These are phyloP conservation scores for Starmerella potacharoeniae DNA, from an alignment of 805 yeast species.

Conservation along the genomic window DNA sequence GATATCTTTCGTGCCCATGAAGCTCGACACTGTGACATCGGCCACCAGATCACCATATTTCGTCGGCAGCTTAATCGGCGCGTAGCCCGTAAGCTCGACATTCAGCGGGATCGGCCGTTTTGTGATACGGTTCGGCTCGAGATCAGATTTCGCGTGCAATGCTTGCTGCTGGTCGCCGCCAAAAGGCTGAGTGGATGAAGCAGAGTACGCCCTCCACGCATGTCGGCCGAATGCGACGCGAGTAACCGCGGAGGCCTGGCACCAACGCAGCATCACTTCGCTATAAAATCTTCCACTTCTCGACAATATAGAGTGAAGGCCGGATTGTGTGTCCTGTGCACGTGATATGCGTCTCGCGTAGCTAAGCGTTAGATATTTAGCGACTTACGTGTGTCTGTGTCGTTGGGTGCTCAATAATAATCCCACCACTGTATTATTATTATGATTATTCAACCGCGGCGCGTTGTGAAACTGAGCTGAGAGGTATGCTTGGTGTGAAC, in stretches of 20 bases:
- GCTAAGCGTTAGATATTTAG: too few species aligned
- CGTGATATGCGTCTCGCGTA: too few species aligned
- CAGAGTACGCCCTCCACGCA: not conserved
- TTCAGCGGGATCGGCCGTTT: constrained; percentile 46
- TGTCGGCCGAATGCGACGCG: not conserved
- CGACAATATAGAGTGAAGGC: too few species aligned
- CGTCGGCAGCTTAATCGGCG: constrained; percentile 59
- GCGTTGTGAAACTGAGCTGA: too few species aligned
- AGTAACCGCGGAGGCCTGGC: not conserved
- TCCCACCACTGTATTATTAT: too few species aligned
- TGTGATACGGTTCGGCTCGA: constrained; percentile 9
- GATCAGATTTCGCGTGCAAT: not conserved
- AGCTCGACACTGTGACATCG: constrained; percentile 53
- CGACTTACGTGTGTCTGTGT: too few species aligned
- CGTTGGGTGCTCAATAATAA: too few species aligned
- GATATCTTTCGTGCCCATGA: constrained; percentile 58
- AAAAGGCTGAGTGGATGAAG: not conserved
- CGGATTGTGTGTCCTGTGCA: too few species aligned
- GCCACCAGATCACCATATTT: constrained; percentile 70
- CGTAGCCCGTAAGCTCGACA: constrained; percentile 68
- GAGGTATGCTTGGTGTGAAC: too few species aligned
- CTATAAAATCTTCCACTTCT: not conserved
- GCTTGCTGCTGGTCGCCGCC: not conserved
- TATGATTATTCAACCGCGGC: too few species aligned
- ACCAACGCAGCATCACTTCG: not conserved